Conservation (phyloP, 78 protist species). For the Reticulomyxa filosa region DNA sequence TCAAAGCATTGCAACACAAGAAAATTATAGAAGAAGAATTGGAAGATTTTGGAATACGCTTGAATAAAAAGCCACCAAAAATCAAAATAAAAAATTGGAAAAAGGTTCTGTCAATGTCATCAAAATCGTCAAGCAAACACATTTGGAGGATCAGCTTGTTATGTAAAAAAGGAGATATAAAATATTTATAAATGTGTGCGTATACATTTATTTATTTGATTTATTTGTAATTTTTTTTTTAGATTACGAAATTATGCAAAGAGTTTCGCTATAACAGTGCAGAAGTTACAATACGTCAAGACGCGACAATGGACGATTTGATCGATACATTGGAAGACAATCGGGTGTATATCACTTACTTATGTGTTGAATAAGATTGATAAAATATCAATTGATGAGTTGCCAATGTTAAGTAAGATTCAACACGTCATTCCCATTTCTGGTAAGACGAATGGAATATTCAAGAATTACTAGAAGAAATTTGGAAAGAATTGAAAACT, state of each 20-base stretch:
- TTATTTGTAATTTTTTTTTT: too few species aligned
- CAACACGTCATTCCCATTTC: conserved; percentile 46
- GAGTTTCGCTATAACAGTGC: conserved; percentile 78
- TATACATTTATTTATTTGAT: neutral
- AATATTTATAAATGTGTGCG: neutral
- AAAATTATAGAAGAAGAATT: conserved; percentile 77
- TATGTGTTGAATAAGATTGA: conserved; percentile 94
- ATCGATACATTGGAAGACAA: conserved; percentile 94
- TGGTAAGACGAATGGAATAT: conserved; percentile 64
- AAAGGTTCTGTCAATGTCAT: conserved; percentile 75
- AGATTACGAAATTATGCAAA: too few species aligned
- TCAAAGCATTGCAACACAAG: conserved; percentile 64
- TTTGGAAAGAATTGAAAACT: conserved; percentile 75
- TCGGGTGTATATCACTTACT: conserved; percentile 66
- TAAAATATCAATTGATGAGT: conserved; percentile 67
- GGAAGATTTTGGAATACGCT: conserved; percentile 93
- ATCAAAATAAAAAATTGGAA: conserved; percentile 66
- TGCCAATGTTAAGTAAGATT: conserved; percentile 33
- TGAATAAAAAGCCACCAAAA: conserved; percentile 82
- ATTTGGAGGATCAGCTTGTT: too few species aligned
- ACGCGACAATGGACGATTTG: conserved; percentile 81
- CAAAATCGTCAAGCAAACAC: neutral
- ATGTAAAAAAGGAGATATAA: too few species aligned
- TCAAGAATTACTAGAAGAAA: conserved; percentile 53
- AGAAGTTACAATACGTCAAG: conserved; percentile 52